Evolutionary conservation across 2,329 filamentous ascomycete species (phyloP), one percentile per base, ranked within the genome.

Genomic region (Pseudogymnoascus sp.): DNA sequence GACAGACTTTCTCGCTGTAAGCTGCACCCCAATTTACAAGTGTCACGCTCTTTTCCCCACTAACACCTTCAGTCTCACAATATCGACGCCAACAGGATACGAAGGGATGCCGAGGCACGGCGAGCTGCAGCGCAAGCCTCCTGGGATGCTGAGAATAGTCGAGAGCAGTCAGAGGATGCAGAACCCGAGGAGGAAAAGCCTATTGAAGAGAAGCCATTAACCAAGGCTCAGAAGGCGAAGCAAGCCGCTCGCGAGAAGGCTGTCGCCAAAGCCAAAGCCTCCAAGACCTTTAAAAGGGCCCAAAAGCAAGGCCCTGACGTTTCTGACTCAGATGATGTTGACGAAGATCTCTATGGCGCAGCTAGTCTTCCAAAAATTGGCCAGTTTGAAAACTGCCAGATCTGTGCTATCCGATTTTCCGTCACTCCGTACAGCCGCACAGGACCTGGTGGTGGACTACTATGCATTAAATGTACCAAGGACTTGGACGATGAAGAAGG

Each of bases 341-440:
- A 83, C 26, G 59, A 61, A 35, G 59, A 61, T 19, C 33, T 61
- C 17, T 57, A 57, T n/a, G 47, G 47, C 26, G 78, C 78, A 6
- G 79, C 62, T 26, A 35, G 33, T 13, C 78, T 78, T 33, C 87
- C 87, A 1, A 74, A 87, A n/a, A 90, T 91, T 1, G 92, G 91
- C 2, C 93, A 97, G 74, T 84, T 93, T 71, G 91, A 90, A 67
- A 93, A 96, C 68, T 97, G 93, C 73, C 91, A 90, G 66, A 78
- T 87, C 2, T 97, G 93, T 74, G 82, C 83, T 47, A 96, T 95
- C 74, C 87, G 92, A 38, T 97, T 97, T 72, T 96, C 91, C 0
- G 93, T 97, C 50, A 97, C 93, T 0, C 83, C 91, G 0, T 97
- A 97, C 77, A 92, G 89, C 66, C 88, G 91, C 68, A 83, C 87